These are phyloP conservation scores for Fusarium subtropicale DNA, from an alignment of 2,329 filamentous ascomycete species.

Conservation along the genomic window DNA sequence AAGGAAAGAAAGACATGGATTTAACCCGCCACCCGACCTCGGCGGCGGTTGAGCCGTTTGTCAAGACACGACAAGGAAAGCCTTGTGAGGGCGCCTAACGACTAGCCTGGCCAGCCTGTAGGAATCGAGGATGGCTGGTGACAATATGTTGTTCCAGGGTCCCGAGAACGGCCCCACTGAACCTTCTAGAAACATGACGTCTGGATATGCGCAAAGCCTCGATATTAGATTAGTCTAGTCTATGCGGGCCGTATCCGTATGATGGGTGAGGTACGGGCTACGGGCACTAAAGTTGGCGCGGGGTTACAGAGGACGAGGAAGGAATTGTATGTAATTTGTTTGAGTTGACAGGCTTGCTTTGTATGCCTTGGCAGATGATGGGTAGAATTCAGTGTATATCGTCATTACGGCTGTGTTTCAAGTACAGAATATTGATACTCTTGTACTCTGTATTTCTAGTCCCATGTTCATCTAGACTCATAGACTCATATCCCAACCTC, in stretches of 20 bases:
- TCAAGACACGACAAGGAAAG: constrained; percentile 11
- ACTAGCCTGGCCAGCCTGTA: constrained; percentile 4
- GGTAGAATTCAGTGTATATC: constrained; percentile 7
- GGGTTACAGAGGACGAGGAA: constrained; percentile 6
- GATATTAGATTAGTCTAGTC: constrained; percentile 42
- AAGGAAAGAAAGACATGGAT: neutral
- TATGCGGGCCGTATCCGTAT: constrained; percentile 18
- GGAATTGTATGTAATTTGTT: constrained; percentile 5
- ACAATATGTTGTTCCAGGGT: constrained; percentile 20
- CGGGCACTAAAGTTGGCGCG: constrained; percentile 44
- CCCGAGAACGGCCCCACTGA: constrained; percentile 53
- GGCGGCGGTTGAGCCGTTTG: constrained; percentile 24
- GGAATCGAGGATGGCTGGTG: constrained; percentile 29
- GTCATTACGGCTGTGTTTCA: neutral
- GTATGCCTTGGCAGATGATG: constrained; percentile 4
- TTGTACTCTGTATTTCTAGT: neutral
- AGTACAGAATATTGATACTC: neutral
- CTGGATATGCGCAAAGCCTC: constrained; percentile 53
- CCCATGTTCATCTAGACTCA: neutral
- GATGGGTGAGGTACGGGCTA: constrained; percentile 1
- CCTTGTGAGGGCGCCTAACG: constrained; percentile 22
- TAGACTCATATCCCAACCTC: constrained; percentile 14
- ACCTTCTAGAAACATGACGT: constrained; percentile 57
- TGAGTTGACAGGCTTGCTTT: constrained; percentile 17
- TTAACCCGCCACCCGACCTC: constrained; percentile 23